Evolutionary conservation across 1,139 yeast genomes (phyloP).

Genomic region (Magnusiomyces tetraspermus): DNA sequence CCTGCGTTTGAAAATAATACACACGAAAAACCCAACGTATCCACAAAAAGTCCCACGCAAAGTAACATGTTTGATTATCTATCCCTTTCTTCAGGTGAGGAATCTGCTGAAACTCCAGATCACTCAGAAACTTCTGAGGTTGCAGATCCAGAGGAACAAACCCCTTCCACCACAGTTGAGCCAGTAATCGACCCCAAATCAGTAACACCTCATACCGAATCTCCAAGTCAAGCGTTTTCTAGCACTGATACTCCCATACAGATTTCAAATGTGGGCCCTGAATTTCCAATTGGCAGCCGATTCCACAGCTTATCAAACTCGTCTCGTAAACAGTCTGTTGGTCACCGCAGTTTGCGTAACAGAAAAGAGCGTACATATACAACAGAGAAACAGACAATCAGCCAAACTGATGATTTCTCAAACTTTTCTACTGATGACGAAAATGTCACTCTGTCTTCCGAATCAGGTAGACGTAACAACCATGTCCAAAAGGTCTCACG

Average conservation of each 20-base stretch:
- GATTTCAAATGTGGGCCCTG: background rate
- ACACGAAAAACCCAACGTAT: background rate
- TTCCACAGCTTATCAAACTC: no score
- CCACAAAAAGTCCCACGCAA: background rate
- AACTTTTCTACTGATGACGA: constrained; percentile 1
- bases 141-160: background rate
- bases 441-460: background rate
- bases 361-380: background rate
- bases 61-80: background rate
- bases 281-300: background rate
- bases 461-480: background rate
- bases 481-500: background rate
- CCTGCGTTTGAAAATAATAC: background rate
- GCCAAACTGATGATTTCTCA: background rate
- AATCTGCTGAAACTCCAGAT: background rate
- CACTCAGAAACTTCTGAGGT: background rate
- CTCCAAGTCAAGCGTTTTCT: background rate
- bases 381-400: background rate
- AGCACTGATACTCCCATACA: background rate
- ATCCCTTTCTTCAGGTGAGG: background rate
- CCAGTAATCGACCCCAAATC: background rate
- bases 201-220: background rate
- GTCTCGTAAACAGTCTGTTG: background rate
- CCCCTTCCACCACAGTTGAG: no score
- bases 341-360: background rate